Conservation (phyloP, 768 basidiomycete species). For the Leccinellum albellum region DNA sequence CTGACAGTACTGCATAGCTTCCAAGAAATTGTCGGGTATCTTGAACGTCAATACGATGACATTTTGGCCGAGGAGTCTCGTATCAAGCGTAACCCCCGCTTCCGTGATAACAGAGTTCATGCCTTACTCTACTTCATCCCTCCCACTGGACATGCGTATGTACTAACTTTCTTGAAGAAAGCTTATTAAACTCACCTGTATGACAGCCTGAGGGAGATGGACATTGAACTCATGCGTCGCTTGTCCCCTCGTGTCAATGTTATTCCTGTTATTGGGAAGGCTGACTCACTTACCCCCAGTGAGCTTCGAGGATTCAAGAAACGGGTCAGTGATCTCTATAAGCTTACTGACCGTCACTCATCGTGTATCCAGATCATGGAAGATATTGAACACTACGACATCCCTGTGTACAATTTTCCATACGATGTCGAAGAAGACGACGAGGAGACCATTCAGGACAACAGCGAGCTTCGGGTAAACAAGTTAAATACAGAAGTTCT, state of each 20-base stretch:
- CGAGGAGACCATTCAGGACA: slow-evolving; percentile 97
- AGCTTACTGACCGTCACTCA: slow-evolving; percentile 3
- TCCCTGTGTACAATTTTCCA: slow-evolving; percentile 99
- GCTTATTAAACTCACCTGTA: neutral
- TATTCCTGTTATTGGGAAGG: slow-evolving; percentile 96
- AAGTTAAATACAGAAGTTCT: neutral
- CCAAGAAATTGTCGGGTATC: slow-evolving; percentile 93
- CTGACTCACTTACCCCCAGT: slow-evolving; percentile 89
- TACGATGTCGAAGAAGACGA: slow-evolving; percentile 99
- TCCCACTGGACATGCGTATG: slow-evolving; percentile 95
- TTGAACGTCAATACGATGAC: slow-evolving; percentile 99
- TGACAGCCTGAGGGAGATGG: slow-evolving; percentile 89
- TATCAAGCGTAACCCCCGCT: slow-evolving; percentile 99
- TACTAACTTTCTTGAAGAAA: slow-evolving; percentile 13
- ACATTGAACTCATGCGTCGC: slow-evolving; percentile 98
- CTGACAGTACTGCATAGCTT: slow-evolving; percentile 52
- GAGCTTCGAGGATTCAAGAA: slow-evolving; percentile 97
- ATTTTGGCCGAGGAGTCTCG: slow-evolving; percentile 97
- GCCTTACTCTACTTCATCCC: slow-evolving; percentile 98
- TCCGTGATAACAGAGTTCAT: slow-evolving; percentile 96
- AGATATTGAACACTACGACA: slow-evolving; percentile 97
- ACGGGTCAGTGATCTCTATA: slow-evolving; percentile 47
- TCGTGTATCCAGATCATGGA: slow-evolving; percentile 82
- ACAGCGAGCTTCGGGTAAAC: slow-evolving; percentile 86
- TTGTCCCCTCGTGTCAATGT: slow-evolving; percentile 98